Conservation (phyloP, 192 early-diverging fungal species). For the Jimgerdemannia flammicorona region DNA sequence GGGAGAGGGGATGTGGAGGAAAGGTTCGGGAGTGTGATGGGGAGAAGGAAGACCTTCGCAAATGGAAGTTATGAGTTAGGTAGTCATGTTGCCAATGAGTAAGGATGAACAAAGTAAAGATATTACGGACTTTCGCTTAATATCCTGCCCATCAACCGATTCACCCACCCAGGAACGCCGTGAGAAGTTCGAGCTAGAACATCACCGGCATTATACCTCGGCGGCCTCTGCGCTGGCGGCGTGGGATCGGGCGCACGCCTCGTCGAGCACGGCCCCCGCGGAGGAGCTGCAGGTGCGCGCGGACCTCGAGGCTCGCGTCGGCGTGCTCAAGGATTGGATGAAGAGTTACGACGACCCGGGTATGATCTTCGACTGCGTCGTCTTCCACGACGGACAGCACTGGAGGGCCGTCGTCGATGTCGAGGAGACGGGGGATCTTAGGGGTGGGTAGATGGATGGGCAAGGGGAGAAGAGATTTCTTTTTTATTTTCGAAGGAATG, state of each 20-base stretch:
- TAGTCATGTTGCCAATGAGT: not conserved
- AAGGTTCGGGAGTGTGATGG: not conserved
- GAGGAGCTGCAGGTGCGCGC: slow-evolving; percentile 35
- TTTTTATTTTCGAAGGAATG: too few relatives aligned
- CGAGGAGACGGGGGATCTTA: slow-evolving; percentile 74
- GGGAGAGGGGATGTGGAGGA: not conserved
- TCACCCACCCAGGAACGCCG: slow-evolving; percentile 37
- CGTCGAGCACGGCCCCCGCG: slow-evolving; percentile 27
- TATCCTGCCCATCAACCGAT: not conserved
- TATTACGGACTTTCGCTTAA: not conserved
- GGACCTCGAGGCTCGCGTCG: slow-evolving; percentile 63
- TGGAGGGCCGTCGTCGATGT: slow-evolving; percentile 86
- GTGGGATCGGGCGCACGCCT: slow-evolving; percentile 37
- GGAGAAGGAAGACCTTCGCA: not conserved
- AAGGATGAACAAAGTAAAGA: too few relatives aligned
- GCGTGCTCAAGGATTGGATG: slow-evolving; percentile 55
- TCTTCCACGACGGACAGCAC: slow-evolving; percentile 84
- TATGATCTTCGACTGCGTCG: slow-evolving; percentile 72
- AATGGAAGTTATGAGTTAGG: too few relatives aligned
- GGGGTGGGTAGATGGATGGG: slow-evolving; percentile 18
- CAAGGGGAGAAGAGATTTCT: not conserved
- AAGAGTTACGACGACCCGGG: slow-evolving; percentile 77
- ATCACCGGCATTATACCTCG: slow-evolving; percentile 36
- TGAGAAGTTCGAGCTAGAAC: slow-evolving; percentile 42
- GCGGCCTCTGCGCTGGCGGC: slow-evolving; percentile 41